These are phyloP conservation scores for Singerocomus inundabilis DNA, from an alignment of 1,284 basidiomycete species.

Conservation along the genomic window DNA sequence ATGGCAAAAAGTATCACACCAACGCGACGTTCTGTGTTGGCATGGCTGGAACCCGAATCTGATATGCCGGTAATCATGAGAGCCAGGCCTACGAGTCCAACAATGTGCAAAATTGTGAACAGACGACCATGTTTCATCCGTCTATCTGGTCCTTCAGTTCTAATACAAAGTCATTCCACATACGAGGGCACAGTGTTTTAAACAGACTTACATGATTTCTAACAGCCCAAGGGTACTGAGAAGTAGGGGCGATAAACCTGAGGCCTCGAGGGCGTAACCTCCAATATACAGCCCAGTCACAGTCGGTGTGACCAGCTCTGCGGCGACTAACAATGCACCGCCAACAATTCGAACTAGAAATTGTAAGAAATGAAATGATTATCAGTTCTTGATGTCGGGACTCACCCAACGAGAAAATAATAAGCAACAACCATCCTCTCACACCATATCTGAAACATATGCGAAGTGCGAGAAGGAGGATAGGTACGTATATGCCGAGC, in stretches of 20 bases:
- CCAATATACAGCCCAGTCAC: slow-evolving; percentile 46
- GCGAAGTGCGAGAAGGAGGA: slow-evolving; percentile 43
- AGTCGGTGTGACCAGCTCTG: slow-evolving; percentile 38
- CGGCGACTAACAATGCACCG: slow-evolving; percentile 54
- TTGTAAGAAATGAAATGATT: slow-evolving; percentile 6
- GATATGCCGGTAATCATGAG: slow-evolving; percentile 51
- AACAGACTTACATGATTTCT: slow-evolving; percentile 52
- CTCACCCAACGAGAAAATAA: slow-evolving; percentile 51
- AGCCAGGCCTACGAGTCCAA: slow-evolving; percentile 44
- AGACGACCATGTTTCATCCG: slow-evolving; percentile 23
- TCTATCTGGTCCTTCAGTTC: slow-evolving; percentile 25
- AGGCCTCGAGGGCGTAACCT: slow-evolving; percentile 53
- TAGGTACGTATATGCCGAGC: slow-evolving; percentile 53
- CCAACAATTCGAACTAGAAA: slow-evolving; percentile 53
- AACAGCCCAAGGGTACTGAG: slow-evolving; percentile 58
- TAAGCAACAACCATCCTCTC: slow-evolving; percentile 61
- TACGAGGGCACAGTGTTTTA: neutral
- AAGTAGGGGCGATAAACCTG: slow-evolving; percentile 53
- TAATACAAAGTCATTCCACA: slow-evolving; percentile 9
- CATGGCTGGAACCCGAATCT: slow-evolving; percentile 15
- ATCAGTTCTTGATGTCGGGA: slow-evolving; percentile 2
- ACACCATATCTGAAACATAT: slow-evolving; percentile 52
- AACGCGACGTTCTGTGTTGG: slow-evolving; percentile 43
- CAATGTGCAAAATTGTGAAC: slow-evolving; percentile 42
- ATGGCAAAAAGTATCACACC: slow-evolving; percentile 50